Evolutionary conservation across 176 grass and related monocot genomes (phyloP).

Genomic region (Avena insularis): DNA sequence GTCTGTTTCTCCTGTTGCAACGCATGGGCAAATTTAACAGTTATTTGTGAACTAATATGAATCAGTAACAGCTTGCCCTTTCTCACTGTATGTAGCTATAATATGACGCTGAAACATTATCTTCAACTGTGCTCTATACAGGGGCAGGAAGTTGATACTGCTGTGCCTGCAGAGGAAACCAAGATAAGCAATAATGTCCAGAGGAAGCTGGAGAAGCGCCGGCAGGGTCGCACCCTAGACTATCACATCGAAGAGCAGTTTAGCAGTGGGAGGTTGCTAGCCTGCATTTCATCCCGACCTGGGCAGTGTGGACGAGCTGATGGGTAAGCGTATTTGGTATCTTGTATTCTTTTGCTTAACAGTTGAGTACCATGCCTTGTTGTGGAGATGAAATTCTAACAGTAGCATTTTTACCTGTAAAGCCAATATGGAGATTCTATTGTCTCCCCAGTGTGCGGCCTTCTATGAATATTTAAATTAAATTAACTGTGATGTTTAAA

Average conservation of each 20-base stretch:
- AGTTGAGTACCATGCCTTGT: neutral
- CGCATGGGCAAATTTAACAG: too few species aligned
- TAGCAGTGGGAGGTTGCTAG: slow-evolving; percentile 66
- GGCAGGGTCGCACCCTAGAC: slow-evolving; percentile 71
- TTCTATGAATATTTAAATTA: neutral
- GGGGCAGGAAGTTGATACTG: slow-evolving; percentile 56
- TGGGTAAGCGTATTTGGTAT: slow-evolving; percentile 51
- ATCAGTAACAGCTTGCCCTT: neutral
- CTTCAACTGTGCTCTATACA: neutral
- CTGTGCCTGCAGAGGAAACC: slow-evolving; percentile 53
- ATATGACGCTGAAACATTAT: neutral
- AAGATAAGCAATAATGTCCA: neutral
- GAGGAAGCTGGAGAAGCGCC: slow-evolving; percentile 76
- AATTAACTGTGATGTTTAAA: neutral
- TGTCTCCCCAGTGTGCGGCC: too few species aligned
- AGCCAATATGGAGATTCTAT: too few species aligned
- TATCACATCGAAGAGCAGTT: slow-evolving; percentile 84
- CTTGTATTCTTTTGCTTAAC: neutral
- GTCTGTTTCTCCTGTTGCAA: too few species aligned
- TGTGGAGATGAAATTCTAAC: neutral
- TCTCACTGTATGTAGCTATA: neutral
- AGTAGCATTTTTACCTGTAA: too few species aligned
- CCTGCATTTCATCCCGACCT: slow-evolving; percentile 79
- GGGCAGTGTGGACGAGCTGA: slow-evolving; percentile 82
- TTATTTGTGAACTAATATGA: neutral